These are phyloP conservation scores for Gracilaria caudata DNA, from an alignment of 23 red algal genomes.

Conservation along the genomic window DNA sequence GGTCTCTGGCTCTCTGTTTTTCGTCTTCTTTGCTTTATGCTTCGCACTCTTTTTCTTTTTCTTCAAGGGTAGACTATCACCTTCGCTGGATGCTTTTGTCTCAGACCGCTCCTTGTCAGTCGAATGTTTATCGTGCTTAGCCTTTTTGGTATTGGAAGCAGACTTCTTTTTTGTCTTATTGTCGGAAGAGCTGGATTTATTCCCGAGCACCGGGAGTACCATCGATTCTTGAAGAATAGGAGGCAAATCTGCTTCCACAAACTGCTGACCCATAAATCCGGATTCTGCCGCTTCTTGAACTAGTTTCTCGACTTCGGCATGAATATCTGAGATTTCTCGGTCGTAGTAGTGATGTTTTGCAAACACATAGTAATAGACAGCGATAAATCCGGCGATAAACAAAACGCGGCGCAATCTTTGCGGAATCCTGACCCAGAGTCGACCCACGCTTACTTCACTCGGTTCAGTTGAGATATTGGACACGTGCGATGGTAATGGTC, in stretches of 20 bases:
- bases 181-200: neutral
- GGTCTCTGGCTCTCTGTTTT: neutral
- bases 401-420: slow-evolving; percentile 14
- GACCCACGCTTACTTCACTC: neutral
- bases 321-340: slow-evolving; percentile 44
- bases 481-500: neutral
- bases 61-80: slow-evolving; percentile 9
- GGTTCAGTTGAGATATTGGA: slow-evolving; percentile 1
- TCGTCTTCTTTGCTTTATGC: slow-evolving; percentile 2
- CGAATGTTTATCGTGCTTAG: neutral
- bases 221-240: slow-evolving; percentile 37
- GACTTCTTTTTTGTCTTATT: neutral
- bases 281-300: slow-evolving; percentile 33
- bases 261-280: slow-evolving; percentile 30
- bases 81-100: neutral
- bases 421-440: slow-evolving; percentile 18
- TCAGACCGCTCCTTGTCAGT: neutral
- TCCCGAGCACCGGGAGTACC: neutral
- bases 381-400: slow-evolving; percentile 39
- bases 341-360: slow-evolving; percentile 67
- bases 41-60: slow-evolving; percentile 45
- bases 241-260: slow-evolving; percentile 56
- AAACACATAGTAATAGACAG: slow-evolving; percentile 51
- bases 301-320: slow-evolving; percentile 51
- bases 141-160: slow-evolving; percentile 1